phyloP scores from a whole-genome alignment of 805 yeast species.

The Wickerhamiella qilinensis region DNA sequence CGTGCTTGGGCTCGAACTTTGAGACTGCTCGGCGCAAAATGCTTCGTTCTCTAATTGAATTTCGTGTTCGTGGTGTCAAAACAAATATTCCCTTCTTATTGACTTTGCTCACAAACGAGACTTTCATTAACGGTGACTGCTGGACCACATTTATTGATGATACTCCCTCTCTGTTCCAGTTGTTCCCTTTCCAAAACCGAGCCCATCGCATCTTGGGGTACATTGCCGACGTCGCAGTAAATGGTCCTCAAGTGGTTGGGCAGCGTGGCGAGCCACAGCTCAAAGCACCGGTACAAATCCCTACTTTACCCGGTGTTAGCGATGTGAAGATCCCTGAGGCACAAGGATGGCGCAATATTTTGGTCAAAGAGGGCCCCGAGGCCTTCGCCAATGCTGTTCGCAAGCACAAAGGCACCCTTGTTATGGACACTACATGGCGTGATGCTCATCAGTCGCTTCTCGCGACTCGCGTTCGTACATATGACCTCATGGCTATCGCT shows the following conservation, averaged over 20 bases:
- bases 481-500: conserved; percentile 82
- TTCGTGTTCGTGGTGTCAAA: conserved; percentile 97
- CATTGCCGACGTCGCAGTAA: conserved; percentile 85
- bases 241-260: conserved; percentile 92
- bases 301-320: conserved; percentile 49
- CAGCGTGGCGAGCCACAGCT: conserved; percentile 87
- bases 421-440: conserved; percentile 99
- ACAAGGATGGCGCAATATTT: conserved; percentile 83
- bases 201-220: conserved; percentile 87
- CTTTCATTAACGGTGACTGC: conserved; percentile 71
- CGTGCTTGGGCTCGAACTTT: conserved; percentile 91
- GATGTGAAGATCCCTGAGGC: conserved; percentile 45
- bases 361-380: conserved; percentile 74
- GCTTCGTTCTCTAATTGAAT: conserved; percentile 92
- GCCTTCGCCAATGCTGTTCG: conserved; percentile 82
- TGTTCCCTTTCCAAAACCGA: conserved; percentile 90
- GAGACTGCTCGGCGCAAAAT: conserved; percentile 96
- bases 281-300: conserved; percentile 56
- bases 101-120: conserved; percentile 78
- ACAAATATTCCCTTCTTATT: conserved; percentile 93
- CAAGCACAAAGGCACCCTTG: conserved; percentile 64
- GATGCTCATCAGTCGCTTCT: conserved; percentile 97
- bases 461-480: conserved; percentile 94
- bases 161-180: conserved; percentile 87
- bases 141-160: conserved; percentile 99